A percentile compares a stretch with the other conserved stretches of the same genome.
These are phyloP conservation scores for Eucalyptus microcorys DNA, from an alignment of 345 rosid genomes.

Conservation along the genomic window DNA sequence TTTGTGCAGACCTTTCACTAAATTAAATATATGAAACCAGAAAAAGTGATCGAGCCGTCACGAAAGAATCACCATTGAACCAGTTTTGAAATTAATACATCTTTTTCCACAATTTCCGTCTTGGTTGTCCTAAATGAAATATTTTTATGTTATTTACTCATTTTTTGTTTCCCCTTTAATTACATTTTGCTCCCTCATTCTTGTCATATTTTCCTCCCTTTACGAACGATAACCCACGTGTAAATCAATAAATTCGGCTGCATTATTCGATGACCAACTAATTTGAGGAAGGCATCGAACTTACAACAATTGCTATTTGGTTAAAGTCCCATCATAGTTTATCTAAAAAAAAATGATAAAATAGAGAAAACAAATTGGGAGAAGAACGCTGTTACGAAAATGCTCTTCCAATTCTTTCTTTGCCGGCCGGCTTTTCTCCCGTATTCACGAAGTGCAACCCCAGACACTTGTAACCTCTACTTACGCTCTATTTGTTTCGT, in stretches of 20 bases:
- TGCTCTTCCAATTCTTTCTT: not conserved
- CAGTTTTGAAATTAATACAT: fast-evolving
- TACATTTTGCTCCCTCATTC: not conserved
- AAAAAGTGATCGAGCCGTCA: not conserved
- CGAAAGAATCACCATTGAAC: not conserved
- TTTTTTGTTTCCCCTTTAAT: not conserved
- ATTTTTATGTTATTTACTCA: fast-evolving
- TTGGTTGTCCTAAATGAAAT: not conserved
- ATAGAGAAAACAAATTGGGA: not conserved
- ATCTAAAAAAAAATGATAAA: not conserved
- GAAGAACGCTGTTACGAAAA: not conserved
- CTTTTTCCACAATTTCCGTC: fast-evolving
- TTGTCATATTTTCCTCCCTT: not conserved
- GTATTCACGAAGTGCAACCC: not conserved
- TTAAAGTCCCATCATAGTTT: fast-evolving
- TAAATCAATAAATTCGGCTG: not conserved
- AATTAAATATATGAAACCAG: not conserved
- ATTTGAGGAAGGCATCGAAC: not conserved
- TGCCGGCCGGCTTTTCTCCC: not conserved
- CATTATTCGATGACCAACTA: not conserved
- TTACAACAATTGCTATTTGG: not conserved
- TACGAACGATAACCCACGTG: not conserved
- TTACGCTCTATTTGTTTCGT: fast-evolving
- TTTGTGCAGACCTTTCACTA: not conserved
- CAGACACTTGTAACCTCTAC: not conserved